Conservation (phyloP, 2,329 filamentous ascomycete genomes). For the Cordyceps fumosorosea region DNA sequence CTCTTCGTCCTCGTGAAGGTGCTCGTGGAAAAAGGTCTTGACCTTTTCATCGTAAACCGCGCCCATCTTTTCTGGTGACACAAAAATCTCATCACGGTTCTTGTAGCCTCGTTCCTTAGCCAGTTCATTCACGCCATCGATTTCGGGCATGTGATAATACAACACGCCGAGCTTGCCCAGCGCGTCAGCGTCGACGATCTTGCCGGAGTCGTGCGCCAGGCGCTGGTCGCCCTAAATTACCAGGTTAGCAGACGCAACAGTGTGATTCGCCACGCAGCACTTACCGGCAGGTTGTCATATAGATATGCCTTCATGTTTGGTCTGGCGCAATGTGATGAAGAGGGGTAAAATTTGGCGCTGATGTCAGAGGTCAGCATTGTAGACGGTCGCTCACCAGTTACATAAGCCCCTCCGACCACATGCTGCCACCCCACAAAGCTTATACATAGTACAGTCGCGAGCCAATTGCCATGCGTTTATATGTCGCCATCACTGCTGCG, state of each 20-base stretch:
- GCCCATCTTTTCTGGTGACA: slow-evolving; percentile 81
- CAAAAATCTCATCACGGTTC: slow-evolving; percentile 89
- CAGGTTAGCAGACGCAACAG: neutral
- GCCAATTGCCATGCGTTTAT: neutral
- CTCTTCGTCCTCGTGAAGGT: slow-evolving; percentile 97
- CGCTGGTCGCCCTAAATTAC: slow-evolving; percentile 78
- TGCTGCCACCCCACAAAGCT: neutral
- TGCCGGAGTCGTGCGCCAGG: slow-evolving; percentile 79
- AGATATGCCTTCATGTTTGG: slow-evolving; percentile 50
- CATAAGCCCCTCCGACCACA: slow-evolving; percentile 9
- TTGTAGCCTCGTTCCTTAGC: slow-evolving; percentile 75
- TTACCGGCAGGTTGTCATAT: slow-evolving; percentile 49
- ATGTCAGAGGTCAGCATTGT: slow-evolving; percentile 3
- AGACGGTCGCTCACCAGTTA: slow-evolving; percentile 8
- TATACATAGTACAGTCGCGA: neutral
- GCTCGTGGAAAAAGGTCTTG: slow-evolving; percentile 88
- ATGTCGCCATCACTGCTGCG: neutral
- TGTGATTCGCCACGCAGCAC: slow-evolving; percentile 18
- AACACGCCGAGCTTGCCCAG: slow-evolving; percentile 72
- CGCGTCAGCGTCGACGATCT: slow-evolving; percentile 55
- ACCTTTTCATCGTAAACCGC: slow-evolving; percentile 88
- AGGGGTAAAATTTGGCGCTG: neutral
- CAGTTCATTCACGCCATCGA: slow-evolving; percentile 65
- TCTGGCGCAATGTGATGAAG: neutral
- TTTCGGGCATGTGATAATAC: slow-evolving; percentile 61